These are phyloP conservation scores for Carex cristatella DNA, from an alignment of 176 grass and related monocot species.

Conservation along the genomic window DNA sequence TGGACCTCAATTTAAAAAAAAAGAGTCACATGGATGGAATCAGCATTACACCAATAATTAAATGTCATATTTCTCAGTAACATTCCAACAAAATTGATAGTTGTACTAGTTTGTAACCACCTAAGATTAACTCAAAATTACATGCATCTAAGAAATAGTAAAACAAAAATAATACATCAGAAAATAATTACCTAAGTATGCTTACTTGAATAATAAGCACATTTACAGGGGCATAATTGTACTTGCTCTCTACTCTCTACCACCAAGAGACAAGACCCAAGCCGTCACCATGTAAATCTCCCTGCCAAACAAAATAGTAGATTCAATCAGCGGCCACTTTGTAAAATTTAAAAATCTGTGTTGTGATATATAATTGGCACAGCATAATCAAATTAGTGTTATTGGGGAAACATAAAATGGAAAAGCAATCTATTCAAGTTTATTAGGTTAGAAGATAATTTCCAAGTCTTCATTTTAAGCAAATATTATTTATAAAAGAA, in stretches of 20 bases:
- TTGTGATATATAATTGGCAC: background rate
- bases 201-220: background rate
- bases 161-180: background rate
- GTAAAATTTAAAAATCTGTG: background rate
- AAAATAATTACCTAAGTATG: background rate
- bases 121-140: background rate
- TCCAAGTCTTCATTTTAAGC: background rate
- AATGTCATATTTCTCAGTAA: background rate
- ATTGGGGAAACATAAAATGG: background rate
- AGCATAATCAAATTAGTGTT: background rate
- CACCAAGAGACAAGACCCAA: constrained; percentile 87
- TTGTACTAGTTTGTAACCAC: background rate
- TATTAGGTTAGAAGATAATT: background rate
- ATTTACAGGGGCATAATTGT: constrained; percentile 3
- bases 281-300: constrained; percentile 77
- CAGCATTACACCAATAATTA: background rate
- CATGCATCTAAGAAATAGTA: background rate
- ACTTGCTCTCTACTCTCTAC: background rate
- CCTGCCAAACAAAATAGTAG: constrained; percentile 35
- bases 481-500: background rate
- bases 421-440: background rate
- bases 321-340: background rate
- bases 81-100: constrained; percentile 6
- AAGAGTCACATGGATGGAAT: background rate
- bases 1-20: background rate